Percentiles rank a stretch among this genome's conserved stretches.
These are phyloP conservation scores for Chrysosporium queenslandicum DNA, from an alignment of 2,329 filamentous ascomycete species.

Conservation along the genomic window DNA sequence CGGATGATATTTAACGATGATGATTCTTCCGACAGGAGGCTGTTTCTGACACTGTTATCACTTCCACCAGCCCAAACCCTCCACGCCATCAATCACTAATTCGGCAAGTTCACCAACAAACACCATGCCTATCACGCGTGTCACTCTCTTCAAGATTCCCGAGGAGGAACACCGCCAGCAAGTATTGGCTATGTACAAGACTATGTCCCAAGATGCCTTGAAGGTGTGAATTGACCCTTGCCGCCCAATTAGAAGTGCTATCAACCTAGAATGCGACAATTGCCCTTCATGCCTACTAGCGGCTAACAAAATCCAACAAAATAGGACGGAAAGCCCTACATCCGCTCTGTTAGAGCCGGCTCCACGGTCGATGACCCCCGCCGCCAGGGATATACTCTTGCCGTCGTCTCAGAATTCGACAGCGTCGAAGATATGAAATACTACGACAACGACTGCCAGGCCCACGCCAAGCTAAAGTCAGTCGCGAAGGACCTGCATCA, in stretches of 20 bases:
- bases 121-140: slow-evolving; percentile 29
- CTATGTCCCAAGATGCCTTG: slow-evolving; percentile 26
- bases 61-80: background rate
- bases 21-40: background rate
- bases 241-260: background rate
- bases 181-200: slow-evolving; percentile 31
- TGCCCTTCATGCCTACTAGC: no score
- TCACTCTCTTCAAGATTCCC: slow-evolving; percentile 41
- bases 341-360: slow-evolving; percentile 46
- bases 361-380: slow-evolving; percentile 42
- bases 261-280: no score
- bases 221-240: slow-evolving; percentile 24
- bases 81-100: background rate
- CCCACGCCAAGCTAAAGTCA: slow-evolving; percentile 37
- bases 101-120: background rate
- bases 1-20: background rate
- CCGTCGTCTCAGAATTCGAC: slow-evolving; percentile 50
- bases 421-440: slow-evolving; percentile 54
- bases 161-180: slow-evolving; percentile 30
- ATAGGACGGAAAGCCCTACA: slow-evolving; percentile 58
- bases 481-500: slow-evolving; percentile 19
- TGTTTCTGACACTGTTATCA: background rate
- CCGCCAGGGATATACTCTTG: slow-evolving; percentile 52
- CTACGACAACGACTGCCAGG: slow-evolving; percentile 49
- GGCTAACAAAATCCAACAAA: no score